A percentile compares a stretch with the other conserved stretches of the same genome.
Conservation (phyloP, 345 rosid genomes). For the Eucalyptus cloeziana region DNA sequence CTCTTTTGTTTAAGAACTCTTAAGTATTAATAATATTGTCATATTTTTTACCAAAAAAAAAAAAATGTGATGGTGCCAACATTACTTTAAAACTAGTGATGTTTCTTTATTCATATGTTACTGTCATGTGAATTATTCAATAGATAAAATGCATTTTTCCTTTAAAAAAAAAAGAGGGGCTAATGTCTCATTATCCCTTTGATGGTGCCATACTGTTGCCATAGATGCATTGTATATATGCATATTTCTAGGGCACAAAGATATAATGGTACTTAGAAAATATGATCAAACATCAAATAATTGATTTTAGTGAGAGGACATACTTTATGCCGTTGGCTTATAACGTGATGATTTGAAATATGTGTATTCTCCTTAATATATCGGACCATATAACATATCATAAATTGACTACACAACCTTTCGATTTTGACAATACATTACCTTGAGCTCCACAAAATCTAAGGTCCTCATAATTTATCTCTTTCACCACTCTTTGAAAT, state of each 20-base stretch:
- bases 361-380: background rate
- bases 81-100: no score
- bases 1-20: no score
- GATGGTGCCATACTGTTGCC: background rate
- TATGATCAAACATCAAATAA: background rate
- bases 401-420: no score
- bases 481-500: no score
- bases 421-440: no score
- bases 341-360: background rate
- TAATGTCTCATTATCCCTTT: background rate
- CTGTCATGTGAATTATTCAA: background rate
- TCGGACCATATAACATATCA: no score
- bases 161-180: background rate
- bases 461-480: no score
- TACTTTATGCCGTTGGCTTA: background rate
- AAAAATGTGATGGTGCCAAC: no score
- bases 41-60: no score
- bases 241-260: background rate
- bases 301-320: background rate
- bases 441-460: no score
- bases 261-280: background rate
- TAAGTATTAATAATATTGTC: no score
- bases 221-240: background rate
- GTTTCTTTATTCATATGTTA: background rate
- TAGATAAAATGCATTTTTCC: background rate